A percentile compares a stretch with the other conserved stretches of the same genome.
Conservation (phyloP, 2,329 filamentous ascomycete genomes). For the Orbilia oligospora region DNA sequence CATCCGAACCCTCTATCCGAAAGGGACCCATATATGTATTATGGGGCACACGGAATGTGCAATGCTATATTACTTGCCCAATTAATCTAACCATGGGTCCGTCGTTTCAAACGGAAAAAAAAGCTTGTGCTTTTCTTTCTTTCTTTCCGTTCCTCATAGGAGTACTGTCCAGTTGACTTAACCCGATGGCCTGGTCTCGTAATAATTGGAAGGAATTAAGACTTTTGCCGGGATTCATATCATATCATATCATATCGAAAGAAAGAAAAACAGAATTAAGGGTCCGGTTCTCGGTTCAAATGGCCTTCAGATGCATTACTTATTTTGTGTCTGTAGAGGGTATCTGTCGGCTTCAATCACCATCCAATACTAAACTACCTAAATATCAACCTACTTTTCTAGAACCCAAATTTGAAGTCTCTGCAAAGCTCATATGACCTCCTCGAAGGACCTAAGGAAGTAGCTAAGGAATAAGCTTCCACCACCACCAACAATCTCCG, state of each 20-base stretch:
- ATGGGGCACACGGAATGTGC: conserved; percentile 3
- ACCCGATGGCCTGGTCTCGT: conserved; percentile 3
- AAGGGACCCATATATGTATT: too few relatives aligned
- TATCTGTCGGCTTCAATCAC: not conserved
- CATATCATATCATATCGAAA: not conserved
- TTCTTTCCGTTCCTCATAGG: not conserved
- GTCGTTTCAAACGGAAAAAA: conserved; percentile 26
- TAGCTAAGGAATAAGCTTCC: not conserved
- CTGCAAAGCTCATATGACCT: not conserved
- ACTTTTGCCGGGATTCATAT: conserved; percentile 8
- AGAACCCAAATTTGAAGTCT: not conserved
- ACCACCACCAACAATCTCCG: conserved; percentile 51
- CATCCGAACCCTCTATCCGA: conserved; percentile 30
- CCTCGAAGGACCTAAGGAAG: not conserved
- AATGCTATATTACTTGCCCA: conserved; percentile 1
- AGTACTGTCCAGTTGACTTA: too few relatives aligned
- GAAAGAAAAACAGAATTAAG: not conserved
- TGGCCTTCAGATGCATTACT: not conserved
- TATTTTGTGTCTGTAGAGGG: too few relatives aligned
- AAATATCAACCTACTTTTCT: too few relatives aligned
- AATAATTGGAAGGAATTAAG: conserved; percentile 2
- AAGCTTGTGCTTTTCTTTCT: conserved; percentile 14
- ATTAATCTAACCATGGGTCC: conserved; percentile 29
- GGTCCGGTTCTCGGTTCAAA: conserved; percentile 21
- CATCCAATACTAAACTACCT: not conserved